These are phyloP conservation scores for Phlyctochytrium planicorne DNA, from an alignment of 192 early-diverging fungal species.

Conservation along the genomic window DNA sequence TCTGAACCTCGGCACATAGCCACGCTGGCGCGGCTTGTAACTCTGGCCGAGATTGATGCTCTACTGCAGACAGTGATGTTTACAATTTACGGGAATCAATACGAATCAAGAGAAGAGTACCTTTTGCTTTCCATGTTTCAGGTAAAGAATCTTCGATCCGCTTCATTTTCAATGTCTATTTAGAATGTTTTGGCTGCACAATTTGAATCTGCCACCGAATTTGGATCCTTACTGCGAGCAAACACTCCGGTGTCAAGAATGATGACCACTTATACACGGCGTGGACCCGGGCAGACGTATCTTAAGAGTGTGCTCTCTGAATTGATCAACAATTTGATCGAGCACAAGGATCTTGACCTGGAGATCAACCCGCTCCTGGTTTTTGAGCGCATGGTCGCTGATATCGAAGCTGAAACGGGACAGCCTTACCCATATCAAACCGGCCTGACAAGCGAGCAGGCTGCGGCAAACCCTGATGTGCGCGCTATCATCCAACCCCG, in stretches of 20 bases:
- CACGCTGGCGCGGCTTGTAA: constrained; percentile 77
- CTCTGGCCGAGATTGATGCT: constrained; percentile 87
- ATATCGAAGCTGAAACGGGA: constrained; percentile 69
- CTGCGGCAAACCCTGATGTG: constrained; percentile 78
- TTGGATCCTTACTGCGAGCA: constrained; percentile 82
- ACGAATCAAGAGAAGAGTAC: constrained; percentile 94
- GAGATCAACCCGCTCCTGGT: constrained; percentile 96
- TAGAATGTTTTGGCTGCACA: constrained; percentile 85
- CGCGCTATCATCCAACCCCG: constrained; percentile 82
- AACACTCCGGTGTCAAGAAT: constrained; percentile 97
- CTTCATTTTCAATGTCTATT: constrained; percentile 5
- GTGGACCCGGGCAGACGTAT: constrained; percentile 91
- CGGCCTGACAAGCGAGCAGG: constrained; percentile 79
- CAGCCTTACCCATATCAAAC: constrained; percentile 65
- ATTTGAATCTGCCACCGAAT: constrained; percentile 89
- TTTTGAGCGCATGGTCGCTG: constrained; percentile 79
- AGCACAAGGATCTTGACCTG: constrained; percentile 79
- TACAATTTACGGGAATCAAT: constrained; percentile 94
- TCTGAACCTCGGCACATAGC: constrained; percentile 91
- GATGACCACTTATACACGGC: constrained; percentile 94
- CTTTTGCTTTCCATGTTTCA: constrained; percentile 95
- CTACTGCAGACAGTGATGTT: constrained; percentile 96
- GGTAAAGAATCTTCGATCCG: constrained; percentile 50
- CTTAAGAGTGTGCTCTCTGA: constrained; percentile 79
- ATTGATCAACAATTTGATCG: constrained; percentile 76